Base-by-base conservation (phyloP, 1,284 basidiomycete genomes). In the Austroboletus olivaceoglutinosus region DNA sequence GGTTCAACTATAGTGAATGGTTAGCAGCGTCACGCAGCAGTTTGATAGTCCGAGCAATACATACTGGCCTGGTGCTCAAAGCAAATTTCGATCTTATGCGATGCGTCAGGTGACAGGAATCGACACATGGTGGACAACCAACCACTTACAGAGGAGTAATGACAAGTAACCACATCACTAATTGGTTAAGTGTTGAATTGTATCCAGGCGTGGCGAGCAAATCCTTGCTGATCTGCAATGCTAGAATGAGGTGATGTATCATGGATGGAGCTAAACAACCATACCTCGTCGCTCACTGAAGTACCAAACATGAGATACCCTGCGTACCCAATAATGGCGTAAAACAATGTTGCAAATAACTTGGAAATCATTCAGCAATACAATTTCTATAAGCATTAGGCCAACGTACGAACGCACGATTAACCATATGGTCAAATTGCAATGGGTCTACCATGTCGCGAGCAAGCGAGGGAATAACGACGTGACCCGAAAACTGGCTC, bases 281-380 rank as follows among this genome's bases (percentile, higher is more conserved):
- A 60, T 55, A 91, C 89, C 76, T 96, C 93, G 55, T 93, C 91
- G 58, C 83, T 85, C 48, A 96, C 91, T 23, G 65, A 62, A 56
- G 81, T 76, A 16, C 93, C 94, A 64, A 95, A 95, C 94, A 98
- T 98, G 19, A 91, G 70, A 59, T 97, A 98, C 1, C 95, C 95
- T 15, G 85, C 85, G 47, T 82, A 84, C 13, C 92, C 95, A 47
- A 96, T 89, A 9, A 89, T 58, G 19, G 86, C 76, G 58, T 95
- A 95, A 31, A 96, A 76, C 30, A 77, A 72, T 0, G 91, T 93
- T 2, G 95, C 86, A 33, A 89, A 78, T n/a, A 79, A 61, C 82
- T 93, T 64, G 13, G 29, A 44, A 47, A 38, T 16, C 30, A 33
- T 18, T 62, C 34, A 58, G 27, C 33, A 15, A 33, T 10, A 8